Conservation (phyloP, 1,284 basidiomycete genomes). For the Sporisorium scitamineum region DNA sequence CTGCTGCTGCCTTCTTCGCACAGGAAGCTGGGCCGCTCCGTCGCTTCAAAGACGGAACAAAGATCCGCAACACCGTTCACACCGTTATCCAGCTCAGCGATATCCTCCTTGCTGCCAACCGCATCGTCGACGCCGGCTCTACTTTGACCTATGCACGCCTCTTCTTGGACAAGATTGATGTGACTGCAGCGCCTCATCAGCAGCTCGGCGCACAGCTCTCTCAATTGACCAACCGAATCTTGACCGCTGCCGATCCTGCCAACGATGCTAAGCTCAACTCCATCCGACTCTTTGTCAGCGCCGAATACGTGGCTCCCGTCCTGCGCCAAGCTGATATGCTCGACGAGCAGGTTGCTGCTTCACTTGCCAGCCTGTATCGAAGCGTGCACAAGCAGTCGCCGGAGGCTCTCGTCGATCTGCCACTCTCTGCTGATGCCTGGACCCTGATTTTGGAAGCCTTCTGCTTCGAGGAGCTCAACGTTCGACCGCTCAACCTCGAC, state of each 20-base stretch:
- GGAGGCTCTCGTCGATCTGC: constrained; percentile 22
- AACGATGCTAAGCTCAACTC: constrained; percentile 5
- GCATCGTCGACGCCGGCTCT: constrained; percentile 42
- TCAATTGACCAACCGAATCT: constrained; percentile 22
- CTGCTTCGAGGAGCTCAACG: constrained; percentile 46
- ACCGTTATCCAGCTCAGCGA: constrained; percentile 30
- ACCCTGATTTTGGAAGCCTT: constrained; percentile 44
- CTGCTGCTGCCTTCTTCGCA: constrained; percentile 24
- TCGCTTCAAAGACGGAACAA: neutral
- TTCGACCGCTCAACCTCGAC: constrained; percentile 40
- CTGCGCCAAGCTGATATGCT: constrained; percentile 36
- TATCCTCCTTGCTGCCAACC: constrained; percentile 20
- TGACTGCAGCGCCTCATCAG: constrained; percentile 9
- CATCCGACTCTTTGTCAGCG: constrained; percentile 37
- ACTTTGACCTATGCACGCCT: constrained; percentile 34
- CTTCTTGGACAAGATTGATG: constrained; percentile 24
- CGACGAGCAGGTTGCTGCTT: constrained; percentile 41
- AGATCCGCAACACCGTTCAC: constrained; percentile 12
- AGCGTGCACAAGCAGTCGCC: constrained; percentile 21
- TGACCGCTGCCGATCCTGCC: constrained; percentile 20
- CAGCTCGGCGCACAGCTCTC: constrained; percentile 15
- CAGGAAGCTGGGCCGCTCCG: constrained; percentile 3
- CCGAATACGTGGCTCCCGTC: constrained; percentile 43
- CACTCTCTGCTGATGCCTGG: constrained; percentile 39
- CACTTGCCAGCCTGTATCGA: constrained; percentile 39